Evolutionary conservation across 495 filamentous ascomycete species (phyloP).

Genomic region (Neurospora hispaniola): DNA sequence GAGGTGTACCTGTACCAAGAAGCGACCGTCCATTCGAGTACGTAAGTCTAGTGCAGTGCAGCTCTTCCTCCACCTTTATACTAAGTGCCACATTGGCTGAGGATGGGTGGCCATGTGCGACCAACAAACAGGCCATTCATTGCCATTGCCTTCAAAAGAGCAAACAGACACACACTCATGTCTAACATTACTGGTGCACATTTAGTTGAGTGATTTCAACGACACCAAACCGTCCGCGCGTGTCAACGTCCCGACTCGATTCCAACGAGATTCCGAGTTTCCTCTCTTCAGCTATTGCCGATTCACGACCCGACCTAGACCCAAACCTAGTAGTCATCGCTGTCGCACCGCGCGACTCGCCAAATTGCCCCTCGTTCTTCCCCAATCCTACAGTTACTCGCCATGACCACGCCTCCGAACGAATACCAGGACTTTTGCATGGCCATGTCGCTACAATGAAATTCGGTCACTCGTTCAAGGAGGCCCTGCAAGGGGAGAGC

Average conservation of each 20-base stretch:
- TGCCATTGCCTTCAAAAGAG: background rate
- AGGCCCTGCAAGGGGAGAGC: conserved; percentile 43
- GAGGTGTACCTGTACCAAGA: background rate
- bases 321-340: background rate
- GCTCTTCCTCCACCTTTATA: background rate
- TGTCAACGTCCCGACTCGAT: background rate
- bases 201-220: background rate
- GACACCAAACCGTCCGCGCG: background rate
- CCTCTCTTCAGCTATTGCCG: background rate
- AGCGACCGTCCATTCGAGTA: background rate
- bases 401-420: conserved; percentile 16
- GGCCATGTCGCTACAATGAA: conserved; percentile 45
- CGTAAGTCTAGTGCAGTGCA: background rate
- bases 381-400: conserved; percentile 5
- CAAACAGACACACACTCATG: background rate
- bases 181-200: background rate
- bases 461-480: conserved; percentile 59
- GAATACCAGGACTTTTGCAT: conserved; percentile 10
- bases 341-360: background rate
- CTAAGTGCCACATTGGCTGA: background rate
- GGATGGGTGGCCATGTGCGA: background rate
- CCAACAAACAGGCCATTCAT: background rate
- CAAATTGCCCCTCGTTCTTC: background rate
- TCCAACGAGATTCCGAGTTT: background rate
- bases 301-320: background rate